Percentiles rank a stretch among this genome's conserved stretches.
Conservation (phyloP, 2,329 filamentous ascomycete genomes). For the Diaporthe vaccinii region DNA sequence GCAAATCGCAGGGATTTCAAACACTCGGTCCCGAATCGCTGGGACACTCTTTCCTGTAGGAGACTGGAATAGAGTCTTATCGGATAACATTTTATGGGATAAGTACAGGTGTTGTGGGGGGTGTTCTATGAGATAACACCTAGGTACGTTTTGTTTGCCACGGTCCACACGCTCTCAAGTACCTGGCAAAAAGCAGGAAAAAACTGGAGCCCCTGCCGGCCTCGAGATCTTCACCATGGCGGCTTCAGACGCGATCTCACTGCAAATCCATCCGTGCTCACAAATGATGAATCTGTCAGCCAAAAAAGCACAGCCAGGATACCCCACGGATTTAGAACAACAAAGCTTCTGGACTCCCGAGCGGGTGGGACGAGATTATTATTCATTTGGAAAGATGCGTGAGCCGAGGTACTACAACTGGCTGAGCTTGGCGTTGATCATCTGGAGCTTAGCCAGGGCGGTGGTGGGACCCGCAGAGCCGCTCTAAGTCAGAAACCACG, state of each 20-base stretch:
- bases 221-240: neutral
- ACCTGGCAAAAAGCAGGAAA: neutral
- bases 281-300: constrained; percentile 7
- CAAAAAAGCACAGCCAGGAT: neutral
- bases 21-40: neutral
- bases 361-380: constrained; percentile 10
- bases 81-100: neutral
- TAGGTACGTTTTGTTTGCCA: neutral
- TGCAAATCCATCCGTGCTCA: neutral
- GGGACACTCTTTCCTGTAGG: neutral
- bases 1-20: neutral
- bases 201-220: neutral
- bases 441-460: constrained; percentile 13
- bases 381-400: constrained; percentile 1
- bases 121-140: neutral
- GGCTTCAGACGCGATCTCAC: neutral
- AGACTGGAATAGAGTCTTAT: neutral
- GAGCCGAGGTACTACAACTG: constrained; percentile 21
- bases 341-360: constrained; percentile 2
- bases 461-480: constrained; percentile 38
- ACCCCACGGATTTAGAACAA: neutral
- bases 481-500: constrained; percentile 19
- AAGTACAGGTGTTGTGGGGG: neutral
- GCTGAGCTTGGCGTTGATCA: constrained; percentile 21
- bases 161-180: neutral